phyloP scores from a whole-genome alignment of 257 asterid genomes.

The Verbascum thapsus region DNA sequence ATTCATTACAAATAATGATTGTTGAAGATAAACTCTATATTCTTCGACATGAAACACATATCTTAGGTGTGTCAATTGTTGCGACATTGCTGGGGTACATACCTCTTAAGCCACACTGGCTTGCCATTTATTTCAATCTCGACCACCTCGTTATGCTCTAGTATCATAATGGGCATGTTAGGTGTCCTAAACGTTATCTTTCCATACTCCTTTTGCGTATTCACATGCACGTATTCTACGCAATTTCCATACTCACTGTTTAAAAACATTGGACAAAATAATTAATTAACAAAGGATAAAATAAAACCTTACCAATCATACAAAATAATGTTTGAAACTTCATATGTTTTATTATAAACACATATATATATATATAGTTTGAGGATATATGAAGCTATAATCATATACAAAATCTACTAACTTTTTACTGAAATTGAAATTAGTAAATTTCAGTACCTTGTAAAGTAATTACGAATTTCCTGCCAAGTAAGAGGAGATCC shows the following conservation, averaged over 20 bases:
- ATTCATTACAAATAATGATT: too few species aligned
- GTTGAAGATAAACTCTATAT: too few species aligned
- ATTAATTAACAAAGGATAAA: neutral
- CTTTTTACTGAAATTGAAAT: too few species aligned
- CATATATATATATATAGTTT: too few species aligned
- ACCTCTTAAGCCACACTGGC: slow-evolving; percentile 21
- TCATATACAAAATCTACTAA: too few species aligned
- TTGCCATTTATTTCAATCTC: neutral
- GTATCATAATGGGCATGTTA: neutral
- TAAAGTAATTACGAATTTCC: slow-evolving; percentile 18
- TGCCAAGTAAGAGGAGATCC: slow-evolving; percentile 7
- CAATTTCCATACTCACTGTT: neutral
- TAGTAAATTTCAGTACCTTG: neutral
- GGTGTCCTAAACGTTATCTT: neutral
- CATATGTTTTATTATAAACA: too few species aligned
- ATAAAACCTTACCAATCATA: slow-evolving; percentile 6
- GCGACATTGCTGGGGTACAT: neutral
- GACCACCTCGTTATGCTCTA: neutral
- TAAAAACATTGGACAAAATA: neutral
- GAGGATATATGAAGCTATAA: too few species aligned
- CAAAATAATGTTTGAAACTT: too few species aligned
- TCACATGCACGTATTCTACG: slow-evolving; percentile 10
- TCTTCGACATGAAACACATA: too few species aligned
- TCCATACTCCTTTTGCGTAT: neutral
- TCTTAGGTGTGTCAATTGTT: too few species aligned